A percentile compares a stretch with the other conserved stretches of the same genome.
Conservation (phyloP, 352 stramenopile genomes). For the Phytopythium oedochilum region DNA sequence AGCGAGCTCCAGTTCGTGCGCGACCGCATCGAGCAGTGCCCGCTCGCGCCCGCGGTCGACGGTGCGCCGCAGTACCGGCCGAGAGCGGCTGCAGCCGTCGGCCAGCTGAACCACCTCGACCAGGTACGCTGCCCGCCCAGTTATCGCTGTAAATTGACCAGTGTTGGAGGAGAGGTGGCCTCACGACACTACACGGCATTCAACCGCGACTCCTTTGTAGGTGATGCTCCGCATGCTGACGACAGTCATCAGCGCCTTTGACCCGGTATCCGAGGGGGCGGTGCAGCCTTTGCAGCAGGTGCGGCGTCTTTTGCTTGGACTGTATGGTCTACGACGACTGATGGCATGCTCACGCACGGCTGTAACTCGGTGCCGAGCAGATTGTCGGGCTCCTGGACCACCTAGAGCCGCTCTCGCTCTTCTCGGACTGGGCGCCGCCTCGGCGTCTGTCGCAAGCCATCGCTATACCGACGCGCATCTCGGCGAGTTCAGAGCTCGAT, state of each 20-base stretch:
- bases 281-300: slow-evolving; percentile 64
- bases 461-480: slow-evolving; percentile 38
- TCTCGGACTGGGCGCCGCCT: slow-evolving; percentile 73
- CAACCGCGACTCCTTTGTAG: no score
- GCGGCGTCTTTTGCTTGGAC: background rate
- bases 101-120: slow-evolving; percentile 74
- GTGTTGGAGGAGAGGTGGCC: no score
- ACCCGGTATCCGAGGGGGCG: slow-evolving; percentile 37
- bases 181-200: no score
- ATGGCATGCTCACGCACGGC: no score
- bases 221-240: slow-evolving; percentile 67
- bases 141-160: no score
- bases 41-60: slow-evolving; percentile 40
- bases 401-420: slow-evolving; percentile 64
- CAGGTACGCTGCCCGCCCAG: slow-evolving; percentile 60
- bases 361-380: slow-evolving; percentile 17
- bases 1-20: slow-evolving; percentile 86
- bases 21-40: slow-evolving; percentile 75
- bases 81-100: slow-evolving; percentile 37
- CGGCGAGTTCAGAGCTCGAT: slow-evolving; percentile 54
- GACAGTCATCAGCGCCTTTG: slow-evolving; percentile 50
- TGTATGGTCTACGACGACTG: no score
- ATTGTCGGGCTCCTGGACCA: slow-evolving; percentile 54
- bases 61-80: slow-evolving; percentile 65
- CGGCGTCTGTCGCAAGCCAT: slow-evolving; percentile 40